These are phyloP conservation scores for Leucocoprinus leucothites DNA, from an alignment of 768 basidiomycete genomes.

Conservation along the genomic window DNA sequence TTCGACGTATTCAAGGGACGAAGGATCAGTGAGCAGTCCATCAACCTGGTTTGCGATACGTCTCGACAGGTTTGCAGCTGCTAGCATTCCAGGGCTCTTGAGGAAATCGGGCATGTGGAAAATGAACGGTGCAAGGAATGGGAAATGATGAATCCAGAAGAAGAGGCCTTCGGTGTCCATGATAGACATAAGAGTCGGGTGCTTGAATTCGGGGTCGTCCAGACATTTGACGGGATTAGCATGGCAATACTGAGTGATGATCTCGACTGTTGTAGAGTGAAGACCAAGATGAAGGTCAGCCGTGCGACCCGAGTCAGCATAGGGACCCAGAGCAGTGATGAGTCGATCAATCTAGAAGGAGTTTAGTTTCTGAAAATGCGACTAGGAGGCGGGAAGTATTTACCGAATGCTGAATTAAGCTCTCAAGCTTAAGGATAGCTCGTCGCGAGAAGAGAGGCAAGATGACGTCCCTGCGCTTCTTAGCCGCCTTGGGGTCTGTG, in stretches of 20 bases:
- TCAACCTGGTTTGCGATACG: slow-evolving; percentile 21
- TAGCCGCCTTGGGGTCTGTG: slow-evolving; percentile 21
- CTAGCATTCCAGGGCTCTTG: slow-evolving; percentile 15
- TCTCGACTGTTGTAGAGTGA: slow-evolving; percentile 24
- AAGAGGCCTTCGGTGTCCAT: slow-evolving; percentile 12
- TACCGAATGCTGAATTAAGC: slow-evolving; percentile 26
- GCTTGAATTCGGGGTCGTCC: slow-evolving; percentile 20
- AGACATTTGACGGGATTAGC: slow-evolving; percentile 24
- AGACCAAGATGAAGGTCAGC: slow-evolving; percentile 24
- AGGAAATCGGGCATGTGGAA: slow-evolving; percentile 18
- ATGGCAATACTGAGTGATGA: slow-evolving; percentile 30
- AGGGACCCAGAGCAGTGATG: slow-evolving; percentile 12
- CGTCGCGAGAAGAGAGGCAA: slow-evolving; percentile 31
- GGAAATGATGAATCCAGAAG: slow-evolving; percentile 20
- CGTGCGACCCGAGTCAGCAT: slow-evolving; percentile 2
- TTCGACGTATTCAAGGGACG: slow-evolving; percentile 20
- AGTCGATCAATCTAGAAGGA: slow-evolving; percentile 22
- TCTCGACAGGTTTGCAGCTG: slow-evolving; percentile 1
- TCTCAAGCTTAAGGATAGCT: slow-evolving; percentile 27
- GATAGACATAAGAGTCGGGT: slow-evolving; percentile 22
- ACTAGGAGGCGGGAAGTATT: not conserved
- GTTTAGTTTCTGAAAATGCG: not conserved
- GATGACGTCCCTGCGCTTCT: slow-evolving; percentile 26
- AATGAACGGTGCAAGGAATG: slow-evolving; percentile 15
- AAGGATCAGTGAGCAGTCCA: slow-evolving; percentile 21